Evolutionary conservation across 2,329 filamentous ascomycete genomes (phyloP), one percentile per base, ranked within the genome.

Genomic region (Pseudogymnoascus sp.): DNA sequence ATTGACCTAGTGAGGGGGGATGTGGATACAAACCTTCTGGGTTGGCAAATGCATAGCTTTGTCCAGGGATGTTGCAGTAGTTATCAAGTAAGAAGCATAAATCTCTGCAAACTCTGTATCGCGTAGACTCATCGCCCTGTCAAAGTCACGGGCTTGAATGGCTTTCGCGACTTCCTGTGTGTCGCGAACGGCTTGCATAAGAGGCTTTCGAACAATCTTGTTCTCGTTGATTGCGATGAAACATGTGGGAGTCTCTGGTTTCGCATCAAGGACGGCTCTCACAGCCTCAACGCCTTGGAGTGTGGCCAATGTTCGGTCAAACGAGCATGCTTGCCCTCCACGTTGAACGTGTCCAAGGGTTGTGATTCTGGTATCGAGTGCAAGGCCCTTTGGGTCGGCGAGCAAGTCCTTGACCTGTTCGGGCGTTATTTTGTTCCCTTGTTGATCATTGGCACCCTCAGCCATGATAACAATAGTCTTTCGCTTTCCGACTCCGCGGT

Each of bases 401-500:
- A 99, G 85, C 61, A 98, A 85, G 70, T 93, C 85, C 76, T 95
- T 96, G 76, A 99, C 90, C 77, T 89, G 88, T 16, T 82, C 79
- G 8, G 92, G 87, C 0, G 86, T 86, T 72, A 99, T 96, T 77
- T 91, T 93, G 74, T 89, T 90, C 65, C 96, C 85, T 62, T 93
- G 79, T 68, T 84, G 83, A 77, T 97, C 93, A 69, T 93, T 89
- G 57, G 95, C 95, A 69, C 95, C 95, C 78, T 99, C 95, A 62
- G 95, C 95, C 62, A 99, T 90, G 71, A 99, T 96, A 72, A 99
- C 93, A 71, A 98, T 98, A 1, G 95, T 98, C 81, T 96, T 96
- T 72, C 95, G 86, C 83, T 98, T 99, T 73, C 95, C 95, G 73
- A 92, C 83, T 67, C 83, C 81, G 69, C 95, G 88, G 78, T 98